A percentile compares a stretch with the other conserved stretches of the same genome.
phyloP scores from a whole-genome alignment of 371 early-diverging fungal genomes.

The Mortierella sp. region DNA sequence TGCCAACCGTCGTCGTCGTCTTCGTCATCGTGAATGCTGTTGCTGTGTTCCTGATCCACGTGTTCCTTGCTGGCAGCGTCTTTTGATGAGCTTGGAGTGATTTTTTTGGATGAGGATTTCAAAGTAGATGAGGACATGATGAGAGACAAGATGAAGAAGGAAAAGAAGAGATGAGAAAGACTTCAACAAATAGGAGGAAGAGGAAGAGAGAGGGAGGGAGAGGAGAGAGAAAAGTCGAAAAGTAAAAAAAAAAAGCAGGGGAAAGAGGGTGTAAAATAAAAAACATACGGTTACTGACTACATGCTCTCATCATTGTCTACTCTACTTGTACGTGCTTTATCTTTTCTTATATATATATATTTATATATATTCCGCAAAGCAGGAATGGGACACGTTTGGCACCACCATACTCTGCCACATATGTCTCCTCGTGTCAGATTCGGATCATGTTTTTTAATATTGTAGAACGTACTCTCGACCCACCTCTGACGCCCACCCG shows the following conservation, averaged over 20 bases:
- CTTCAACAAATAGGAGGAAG: not conserved
- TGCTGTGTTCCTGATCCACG: slow-evolving; percentile 12
- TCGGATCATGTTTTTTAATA: no score
- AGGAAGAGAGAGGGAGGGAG: not conserved
- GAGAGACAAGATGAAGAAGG: not conserved
- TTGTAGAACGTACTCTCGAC: not conserved
- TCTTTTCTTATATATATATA: not conserved
- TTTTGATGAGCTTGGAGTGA: not conserved
- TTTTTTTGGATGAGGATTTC: slow-evolving; percentile 4
- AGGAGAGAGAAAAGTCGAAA: not conserved
- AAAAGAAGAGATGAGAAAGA: not conserved
- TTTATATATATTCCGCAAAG: not conserved
- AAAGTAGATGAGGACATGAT: not conserved
- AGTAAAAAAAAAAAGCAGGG: not conserved
- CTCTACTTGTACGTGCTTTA: not conserved
- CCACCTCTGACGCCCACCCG: not conserved
- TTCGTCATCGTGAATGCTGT: slow-evolving; percentile 47
- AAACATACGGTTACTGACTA: no score
- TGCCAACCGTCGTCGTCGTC: slow-evolving; percentile 58
- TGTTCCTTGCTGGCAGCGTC: slow-evolving; percentile 14
- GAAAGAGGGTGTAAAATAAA: no score
- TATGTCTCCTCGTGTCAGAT: no score
- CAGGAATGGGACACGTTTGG: no score
- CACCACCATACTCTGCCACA: no score
- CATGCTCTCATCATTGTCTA: no score